phyloP scores from a whole-genome alignment of 2,329 filamentous ascomycete species.

The Orbilia ellipsospora region DNA sequence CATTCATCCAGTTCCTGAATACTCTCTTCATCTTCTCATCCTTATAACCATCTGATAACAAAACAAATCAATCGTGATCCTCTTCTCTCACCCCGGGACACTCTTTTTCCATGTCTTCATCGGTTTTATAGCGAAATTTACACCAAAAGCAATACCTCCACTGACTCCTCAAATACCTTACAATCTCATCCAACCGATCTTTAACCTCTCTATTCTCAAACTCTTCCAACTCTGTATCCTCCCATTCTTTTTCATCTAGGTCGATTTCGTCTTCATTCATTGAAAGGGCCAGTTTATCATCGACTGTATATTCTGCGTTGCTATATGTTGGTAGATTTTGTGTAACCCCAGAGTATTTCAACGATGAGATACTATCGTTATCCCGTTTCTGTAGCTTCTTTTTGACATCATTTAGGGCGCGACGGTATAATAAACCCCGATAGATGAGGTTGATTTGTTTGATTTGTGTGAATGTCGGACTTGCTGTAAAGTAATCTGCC shows the following conservation, averaged over 20 bases:
- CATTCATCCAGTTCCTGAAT: too few species aligned
- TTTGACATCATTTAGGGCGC: constrained; percentile 77
- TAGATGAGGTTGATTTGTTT: constrained; percentile 81
- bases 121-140: constrained; percentile 78
- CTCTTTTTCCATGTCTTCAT: constrained; percentile 76
- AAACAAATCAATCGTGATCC: constrained; percentile 40
- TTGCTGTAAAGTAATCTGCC: constrained; percentile 38
- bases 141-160: constrained; percentile 96
- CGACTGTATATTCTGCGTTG: constrained; percentile 74
- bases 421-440: constrained; percentile 76
- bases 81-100: constrained; percentile 95
- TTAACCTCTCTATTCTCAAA: constrained; percentile 76
- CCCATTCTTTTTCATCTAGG: constrained; percentile 73
- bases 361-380: constrained; percentile 69
- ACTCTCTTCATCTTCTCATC: too few species aligned
- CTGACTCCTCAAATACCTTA: constrained; percentile 75
- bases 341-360: constrained; percentile 60
- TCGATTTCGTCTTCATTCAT: constrained; percentile 68
- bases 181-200: constrained; percentile 74
- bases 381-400: constrained; percentile 73
- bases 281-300: constrained; percentile 71
- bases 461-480: constrained; percentile 64
- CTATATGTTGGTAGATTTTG: constrained; percentile 72
- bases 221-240: constrained; percentile 81
- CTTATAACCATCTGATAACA: too few species aligned